Percentiles rank a stretch among this genome's conserved stretches.
Conservation (phyloP, 352 stramenopile species). For the Thraustotheca clavata region DNA sequence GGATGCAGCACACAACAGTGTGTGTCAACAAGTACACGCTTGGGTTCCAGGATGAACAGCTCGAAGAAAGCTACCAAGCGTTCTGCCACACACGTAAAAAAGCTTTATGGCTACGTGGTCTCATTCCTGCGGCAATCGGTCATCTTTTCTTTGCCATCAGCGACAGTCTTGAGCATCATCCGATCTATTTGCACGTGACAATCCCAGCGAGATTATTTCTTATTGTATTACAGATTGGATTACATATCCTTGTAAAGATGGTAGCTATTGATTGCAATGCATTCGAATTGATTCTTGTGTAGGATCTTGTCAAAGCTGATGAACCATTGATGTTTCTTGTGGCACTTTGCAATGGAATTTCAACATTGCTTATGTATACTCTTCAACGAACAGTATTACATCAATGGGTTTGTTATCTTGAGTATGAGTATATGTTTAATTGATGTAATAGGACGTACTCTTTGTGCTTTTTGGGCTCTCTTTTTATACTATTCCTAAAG, state of each 20-base stretch:
- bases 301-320: slow-evolving; percentile 54
- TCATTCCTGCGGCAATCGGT: slow-evolving; percentile 56
- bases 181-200: slow-evolving; percentile 60
- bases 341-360: slow-evolving; percentile 58
- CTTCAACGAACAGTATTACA: slow-evolving; percentile 63
- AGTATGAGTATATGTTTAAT: slow-evolving; percentile 11
- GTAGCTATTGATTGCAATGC: not conserved
- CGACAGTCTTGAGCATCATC: slow-evolving; percentile 59
- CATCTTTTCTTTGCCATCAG: slow-evolving; percentile 68
- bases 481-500: slow-evolving; percentile 81
- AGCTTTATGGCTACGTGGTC: slow-evolving; percentile 67
- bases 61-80: slow-evolving; percentile 58
- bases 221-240: slow-evolving; percentile 4
- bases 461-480: slow-evolving; percentile 78
- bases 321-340: slow-evolving; percentile 69
- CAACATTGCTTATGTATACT: slow-evolving; percentile 54
- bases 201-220: slow-evolving; percentile 59
- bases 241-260: slow-evolving; percentile 8
- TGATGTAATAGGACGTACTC: slow-evolving; percentile 44
- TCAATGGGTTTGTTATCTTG: slow-evolving; percentile 49
- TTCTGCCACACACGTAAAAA: slow-evolving; percentile 67
- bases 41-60: slow-evolving; percentile 56
- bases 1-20: slow-evolving; percentile 55
- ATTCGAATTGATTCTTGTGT: not conserved
- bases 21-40: slow-evolving; percentile 74